A percentile compares a stretch with the other conserved stretches of the same genome.
phyloP scores from a whole-genome alignment of 2,329 filamentous ascomycete genomes.

The Diplodia scrobiculata region DNA sequence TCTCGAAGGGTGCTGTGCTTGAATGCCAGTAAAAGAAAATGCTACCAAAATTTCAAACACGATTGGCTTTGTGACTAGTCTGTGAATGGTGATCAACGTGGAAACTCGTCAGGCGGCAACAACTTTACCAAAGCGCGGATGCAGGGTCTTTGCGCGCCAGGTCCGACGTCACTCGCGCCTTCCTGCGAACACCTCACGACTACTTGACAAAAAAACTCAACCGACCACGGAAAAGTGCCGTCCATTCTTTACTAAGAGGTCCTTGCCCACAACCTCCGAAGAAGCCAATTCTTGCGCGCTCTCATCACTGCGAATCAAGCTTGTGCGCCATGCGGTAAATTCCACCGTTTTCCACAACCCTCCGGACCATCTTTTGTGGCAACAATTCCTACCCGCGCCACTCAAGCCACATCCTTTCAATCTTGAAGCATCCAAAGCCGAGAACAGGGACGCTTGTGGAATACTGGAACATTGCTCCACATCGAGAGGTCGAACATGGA shows the following conservation, averaged over 20 bases:
- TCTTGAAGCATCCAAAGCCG: neutral
- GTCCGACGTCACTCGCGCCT: slow-evolving; percentile 12
- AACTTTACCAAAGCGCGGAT: neutral
- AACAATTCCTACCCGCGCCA: neutral
- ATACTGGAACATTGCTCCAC: neutral
- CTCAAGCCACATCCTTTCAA: no score
- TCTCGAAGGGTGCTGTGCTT: neutral
- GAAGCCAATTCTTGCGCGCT: neutral
- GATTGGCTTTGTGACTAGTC: neutral
- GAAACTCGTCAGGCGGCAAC: neutral
- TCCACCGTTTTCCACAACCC: neutral
- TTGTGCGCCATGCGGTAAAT: neutral
- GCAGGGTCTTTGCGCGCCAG: slow-evolving; percentile 9
- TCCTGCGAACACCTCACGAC: neutral
- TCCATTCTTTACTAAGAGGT: neutral
- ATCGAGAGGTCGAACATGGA: neutral
- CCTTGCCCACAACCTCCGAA: neutral
- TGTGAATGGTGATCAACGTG: neutral
- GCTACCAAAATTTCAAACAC: neutral
- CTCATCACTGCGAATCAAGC: neutral
- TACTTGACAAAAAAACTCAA: neutral
- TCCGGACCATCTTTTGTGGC: neutral
- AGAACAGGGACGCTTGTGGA: neutral
- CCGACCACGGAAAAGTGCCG: neutral
- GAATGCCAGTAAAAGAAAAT: neutral